Evolutionary conservation across 2,329 filamentous ascomycete species (phyloP).

Genomic region (Verticillium longisporum): DNA sequence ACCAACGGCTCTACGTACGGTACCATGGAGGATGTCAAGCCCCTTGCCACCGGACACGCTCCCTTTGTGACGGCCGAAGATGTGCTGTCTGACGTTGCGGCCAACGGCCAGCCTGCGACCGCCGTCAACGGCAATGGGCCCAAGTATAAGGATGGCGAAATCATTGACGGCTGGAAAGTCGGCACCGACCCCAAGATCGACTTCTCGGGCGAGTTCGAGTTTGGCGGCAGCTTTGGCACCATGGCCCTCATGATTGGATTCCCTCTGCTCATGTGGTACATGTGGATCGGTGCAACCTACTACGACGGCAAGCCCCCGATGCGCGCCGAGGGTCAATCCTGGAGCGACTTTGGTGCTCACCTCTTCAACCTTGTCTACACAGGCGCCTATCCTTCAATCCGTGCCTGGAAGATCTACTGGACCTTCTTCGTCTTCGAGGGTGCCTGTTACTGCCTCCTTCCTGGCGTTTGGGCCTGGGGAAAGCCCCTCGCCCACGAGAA

Average conservation of each 20-base stretch:
- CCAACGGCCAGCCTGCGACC: constrained; percentile 9
- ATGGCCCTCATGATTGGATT: constrained; percentile 78
- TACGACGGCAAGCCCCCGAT: constrained; percentile 73
- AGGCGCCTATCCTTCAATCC: constrained; percentile 73
- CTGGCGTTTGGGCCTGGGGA: constrained; percentile 81
- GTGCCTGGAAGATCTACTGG: constrained; percentile 95
- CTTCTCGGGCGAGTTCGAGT: constrained; percentile 64
- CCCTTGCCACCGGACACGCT: not conserved
- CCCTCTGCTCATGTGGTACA: constrained; percentile 86
- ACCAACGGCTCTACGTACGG: constrained; percentile 11
- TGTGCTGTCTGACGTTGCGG: not conserved
- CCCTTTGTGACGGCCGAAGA: not conserved
- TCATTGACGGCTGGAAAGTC: constrained; percentile 51
- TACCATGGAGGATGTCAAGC: not conserved
- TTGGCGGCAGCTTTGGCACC: constrained; percentile 70
- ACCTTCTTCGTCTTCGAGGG: constrained; percentile 81
- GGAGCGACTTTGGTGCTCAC: constrained; percentile 59
- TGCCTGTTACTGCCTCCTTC: constrained; percentile 75
- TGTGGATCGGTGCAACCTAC: constrained; percentile 87
- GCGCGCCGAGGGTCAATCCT: constrained; percentile 53
- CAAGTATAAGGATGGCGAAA: constrained; percentile 14
- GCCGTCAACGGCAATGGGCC: not conserved
- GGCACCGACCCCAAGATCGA: constrained; percentile 58
- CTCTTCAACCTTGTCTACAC: constrained; percentile 65
- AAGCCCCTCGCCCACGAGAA: constrained; percentile 78